phyloP scores from a whole-genome alignment of 2,329 filamentous ascomycete species.

The Paraconiothyrium brasiliense region DNA sequence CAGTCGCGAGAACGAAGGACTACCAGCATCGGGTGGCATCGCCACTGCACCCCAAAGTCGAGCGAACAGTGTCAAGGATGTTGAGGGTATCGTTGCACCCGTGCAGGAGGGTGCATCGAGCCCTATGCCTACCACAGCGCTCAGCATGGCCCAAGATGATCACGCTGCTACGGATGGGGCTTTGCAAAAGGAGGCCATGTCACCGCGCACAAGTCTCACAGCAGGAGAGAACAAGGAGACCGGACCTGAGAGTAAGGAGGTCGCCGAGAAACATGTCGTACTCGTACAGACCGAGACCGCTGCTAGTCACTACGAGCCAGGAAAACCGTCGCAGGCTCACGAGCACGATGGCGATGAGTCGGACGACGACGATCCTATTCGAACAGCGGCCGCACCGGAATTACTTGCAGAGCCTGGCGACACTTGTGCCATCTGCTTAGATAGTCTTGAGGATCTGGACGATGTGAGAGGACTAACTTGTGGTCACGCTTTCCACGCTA shows the following conservation, averaged over 20 bases:
- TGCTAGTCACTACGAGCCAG: constrained; percentile 33
- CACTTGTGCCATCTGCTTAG: constrained; percentile 95
- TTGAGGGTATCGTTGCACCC: constrained; percentile 56
- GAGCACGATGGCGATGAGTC: constrained; percentile 63
- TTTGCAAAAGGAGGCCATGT: constrained; percentile 25
- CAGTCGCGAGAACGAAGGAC: constrained; percentile 80
- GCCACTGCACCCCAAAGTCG: constrained; percentile 73
- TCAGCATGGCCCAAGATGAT: constrained; percentile 57
- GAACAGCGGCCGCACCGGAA: constrained; percentile 82
- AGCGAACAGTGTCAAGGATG: constrained; percentile 76
- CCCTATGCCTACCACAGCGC: constrained; percentile 47
- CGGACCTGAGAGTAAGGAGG: constrained; percentile 23
- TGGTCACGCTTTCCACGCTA: constrained; percentile 97
- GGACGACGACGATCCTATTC: constrained; percentile 82
- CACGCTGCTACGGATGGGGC: constrained; percentile 54
- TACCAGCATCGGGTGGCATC: constrained; percentile 86
- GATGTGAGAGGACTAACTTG: constrained; percentile 93
- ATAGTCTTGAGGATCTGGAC: constrained; percentile 92
- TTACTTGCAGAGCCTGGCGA: constrained; percentile 84
- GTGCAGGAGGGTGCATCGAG: constrained; percentile 44
- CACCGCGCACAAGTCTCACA: constrained; percentile 32
- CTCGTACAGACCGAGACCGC: constrained; percentile 43
- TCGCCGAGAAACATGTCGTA: constrained; percentile 34
- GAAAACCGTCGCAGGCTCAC: constrained; percentile 31
- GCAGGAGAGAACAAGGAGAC: constrained; percentile 33